Conservation (phyloP, 176 grass and related monocot genomes). For the Stipa capillata region DNA sequence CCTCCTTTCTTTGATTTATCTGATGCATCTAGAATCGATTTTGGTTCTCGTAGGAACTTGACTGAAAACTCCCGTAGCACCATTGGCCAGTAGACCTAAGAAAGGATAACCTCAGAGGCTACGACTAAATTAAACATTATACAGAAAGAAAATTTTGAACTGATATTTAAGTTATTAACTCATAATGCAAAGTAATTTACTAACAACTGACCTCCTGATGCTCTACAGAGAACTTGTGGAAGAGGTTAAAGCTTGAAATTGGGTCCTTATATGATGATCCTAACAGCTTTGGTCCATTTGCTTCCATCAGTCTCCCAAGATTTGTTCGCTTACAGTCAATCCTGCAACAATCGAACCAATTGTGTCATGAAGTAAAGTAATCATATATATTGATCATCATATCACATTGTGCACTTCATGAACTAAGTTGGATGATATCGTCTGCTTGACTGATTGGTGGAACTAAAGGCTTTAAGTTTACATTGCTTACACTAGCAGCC, state of each 20-base stretch:
- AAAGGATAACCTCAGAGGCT: not conserved
- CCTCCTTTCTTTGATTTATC: conserved; percentile 63
- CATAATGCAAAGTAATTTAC: not conserved
- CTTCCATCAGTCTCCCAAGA: conserved; percentile 83
- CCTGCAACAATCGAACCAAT: conserved; percentile 29
- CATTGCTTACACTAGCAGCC: not conserved
- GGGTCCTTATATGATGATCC: conserved; percentile 75
- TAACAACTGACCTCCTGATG: conserved; percentile 63
- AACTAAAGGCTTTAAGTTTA: not conserved
- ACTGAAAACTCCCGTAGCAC: conserved; percentile 58
- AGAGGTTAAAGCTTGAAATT: conserved; percentile 51
- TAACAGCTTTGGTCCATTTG: conserved; percentile 50
- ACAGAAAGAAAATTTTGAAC: not conserved
- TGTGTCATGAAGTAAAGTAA: not conserved
- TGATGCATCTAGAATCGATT: conserved; percentile 55
- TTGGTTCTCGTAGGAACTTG: conserved; percentile 53
- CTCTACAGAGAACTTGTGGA: conserved; percentile 46
- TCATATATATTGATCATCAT: not conserved
- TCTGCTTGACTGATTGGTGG: not conserved
- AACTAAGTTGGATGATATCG: not conserved
- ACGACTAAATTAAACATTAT: not conserved
- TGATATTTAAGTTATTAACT: not conserved
- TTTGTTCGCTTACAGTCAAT: conserved; percentile 56
- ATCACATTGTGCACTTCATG: not conserved
- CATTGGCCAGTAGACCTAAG: conserved; percentile 73